These are phyloP conservation scores for Candida lessepsii DNA, from an alignment of 805 yeast species.

Conservation along the genomic window DNA sequence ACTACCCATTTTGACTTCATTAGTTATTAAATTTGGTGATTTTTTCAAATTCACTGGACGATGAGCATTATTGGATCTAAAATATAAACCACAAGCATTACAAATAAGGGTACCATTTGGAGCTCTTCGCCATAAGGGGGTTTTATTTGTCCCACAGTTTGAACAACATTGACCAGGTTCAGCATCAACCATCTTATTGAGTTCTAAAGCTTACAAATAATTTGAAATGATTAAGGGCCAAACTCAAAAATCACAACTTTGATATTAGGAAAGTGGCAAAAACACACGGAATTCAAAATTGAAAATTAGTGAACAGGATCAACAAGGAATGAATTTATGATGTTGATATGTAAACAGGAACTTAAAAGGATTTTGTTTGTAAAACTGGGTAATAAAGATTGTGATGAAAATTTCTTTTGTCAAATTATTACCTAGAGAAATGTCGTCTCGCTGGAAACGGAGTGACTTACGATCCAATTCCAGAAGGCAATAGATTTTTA, in stretches of 20 bases:
- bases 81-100: slow-evolving; percentile 60
- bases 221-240: background rate
- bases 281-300: too few species aligned
- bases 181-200: background rate
- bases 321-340: background rate
- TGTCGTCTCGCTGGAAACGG: slow-evolving; percentile 2
- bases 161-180: slow-evolving; percentile 46
- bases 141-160: slow-evolving; percentile 55
- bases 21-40: slow-evolving; percentile 49
- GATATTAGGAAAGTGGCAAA: too few species aligned
- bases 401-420: background rate
- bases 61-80: slow-evolving; percentile 57
- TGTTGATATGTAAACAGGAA: too few species aligned
- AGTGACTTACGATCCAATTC: slow-evolving; percentile 1
- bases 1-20: slow-evolving; percentile 48
- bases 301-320: too few species aligned
- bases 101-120: slow-evolving; percentile 56
- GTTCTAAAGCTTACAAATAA: background rate
- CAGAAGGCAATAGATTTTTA: background rate
- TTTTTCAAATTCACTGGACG: slow-evolving; percentile 66
- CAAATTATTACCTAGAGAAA: background rate
- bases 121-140: slow-evolving; percentile 60
- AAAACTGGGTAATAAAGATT: background rate
- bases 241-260: slow-evolving; percentile 1
- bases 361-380: too few species aligned